Evolutionary conservation across 768 basidiomycete species (phyloP).

Genomic region (Auriscalpium orientale): DNA sequence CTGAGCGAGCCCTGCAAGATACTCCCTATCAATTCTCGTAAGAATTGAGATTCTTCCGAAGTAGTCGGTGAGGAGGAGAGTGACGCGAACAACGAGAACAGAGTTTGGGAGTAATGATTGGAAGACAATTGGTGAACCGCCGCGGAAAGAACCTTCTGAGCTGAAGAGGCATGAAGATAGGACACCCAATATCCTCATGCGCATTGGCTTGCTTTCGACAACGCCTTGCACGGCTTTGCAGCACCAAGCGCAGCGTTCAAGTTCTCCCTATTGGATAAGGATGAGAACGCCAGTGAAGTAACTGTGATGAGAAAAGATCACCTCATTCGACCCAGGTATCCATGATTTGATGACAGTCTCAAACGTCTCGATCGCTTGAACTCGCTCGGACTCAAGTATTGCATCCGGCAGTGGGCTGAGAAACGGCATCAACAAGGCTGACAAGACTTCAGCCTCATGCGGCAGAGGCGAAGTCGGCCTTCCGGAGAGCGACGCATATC

Average conservation of each 20-base stretch:
- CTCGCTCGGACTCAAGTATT: conserved; percentile 43
- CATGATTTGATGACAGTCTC: conserved; percentile 52
- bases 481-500: conserved; percentile 22
- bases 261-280: conserved; percentile 26
- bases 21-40: conserved; percentile 37
- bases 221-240: conserved; percentile 45
- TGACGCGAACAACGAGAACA: conserved; percentile 43
- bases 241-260: conserved; percentile 67
- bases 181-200: conserved; percentile 42
- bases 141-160: conserved; percentile 35
- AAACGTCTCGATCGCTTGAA: conserved; percentile 52
- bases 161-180: conserved; percentile 39
- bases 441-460: conserved; percentile 50
- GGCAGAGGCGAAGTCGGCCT: conserved; percentile 33
- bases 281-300: background rate
- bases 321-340: conserved; percentile 46
- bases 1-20: conserved; percentile 42
- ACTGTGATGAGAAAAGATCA: conserved; percentile 17
- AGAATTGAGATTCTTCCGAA: conserved; percentile 26
- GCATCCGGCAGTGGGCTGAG: conserved; percentile 28
- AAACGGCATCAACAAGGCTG: conserved; percentile 52
- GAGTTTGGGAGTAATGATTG: conserved; percentile 43
- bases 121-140: conserved; percentile 38
- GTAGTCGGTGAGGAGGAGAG: conserved; percentile 22
- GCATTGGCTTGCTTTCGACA: conserved; percentile 30